Base-by-base conservation (phyloP, 1,284 basidiomycete species). In the Boletus albobrunnescens region DNA sequence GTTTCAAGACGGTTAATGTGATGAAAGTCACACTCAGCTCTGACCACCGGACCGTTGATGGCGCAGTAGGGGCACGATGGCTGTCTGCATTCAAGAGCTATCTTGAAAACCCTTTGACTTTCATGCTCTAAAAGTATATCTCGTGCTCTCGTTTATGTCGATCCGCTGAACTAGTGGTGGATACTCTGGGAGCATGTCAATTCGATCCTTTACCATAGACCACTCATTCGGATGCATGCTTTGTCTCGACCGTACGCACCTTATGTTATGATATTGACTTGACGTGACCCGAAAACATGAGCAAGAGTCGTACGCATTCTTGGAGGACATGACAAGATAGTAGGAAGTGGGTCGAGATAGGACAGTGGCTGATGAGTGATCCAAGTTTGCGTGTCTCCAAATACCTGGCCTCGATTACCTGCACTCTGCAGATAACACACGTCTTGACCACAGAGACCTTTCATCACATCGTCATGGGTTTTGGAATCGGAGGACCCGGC, bases 21-120 rank as follows among this genome's bases (percentile, higher is more conserved):
- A 97, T 99, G 94, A 95, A 96, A 71, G 95, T 89, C 13, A 99
- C 96, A 11, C 75, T 99, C 61, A 94, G 90, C 70, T 85, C 88
- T 37, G 96, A 99, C 69, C 96, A 99, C 76, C 78, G 96, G 60
- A 90, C 86, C 38, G 94, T 96, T 22, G 94, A 97, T 67, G 94
- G 94, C 44, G 94, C 94, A 37, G 80, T 96, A 43, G 92, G 84
- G 47, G 91, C 94, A 24, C 78, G 82, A 67, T 97, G 91, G 91
- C 63, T 98, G 76, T 71, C 85, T 56, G 91, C 94, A 20, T 97
- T 99, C 82, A 97, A 94, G 76, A 87, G 91, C 39, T 97, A 95
- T 72, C 76, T 99, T 55, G 96, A 99, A 78, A 96, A 98, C 72
- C 93, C 95, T 44, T 71, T 96, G 63, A 91, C 90, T 23, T 91